phyloP scores from a whole-genome alignment of 257 asterid genomes.

The Solanum rostratum region DNA sequence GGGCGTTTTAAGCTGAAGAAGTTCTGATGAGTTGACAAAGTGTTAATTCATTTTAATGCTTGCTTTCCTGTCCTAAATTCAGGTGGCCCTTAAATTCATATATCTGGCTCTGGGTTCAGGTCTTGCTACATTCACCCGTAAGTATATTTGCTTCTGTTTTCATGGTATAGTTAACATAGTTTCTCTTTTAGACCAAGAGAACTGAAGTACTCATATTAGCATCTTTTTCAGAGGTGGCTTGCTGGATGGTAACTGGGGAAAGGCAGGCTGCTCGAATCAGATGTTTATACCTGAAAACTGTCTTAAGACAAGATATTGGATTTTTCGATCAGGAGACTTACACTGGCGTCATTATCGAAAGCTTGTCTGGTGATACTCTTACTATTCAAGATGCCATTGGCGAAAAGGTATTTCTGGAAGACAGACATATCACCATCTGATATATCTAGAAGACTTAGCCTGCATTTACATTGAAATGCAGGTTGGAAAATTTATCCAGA shows the following conservation, averaged over 20 bases:
- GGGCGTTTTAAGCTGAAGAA: not conserved
- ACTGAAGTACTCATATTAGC: not conserved
- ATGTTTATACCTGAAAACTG: constrained; percentile 43
- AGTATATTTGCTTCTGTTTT: not conserved
- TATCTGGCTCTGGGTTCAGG: constrained; percentile 69
- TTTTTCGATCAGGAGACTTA: constrained; percentile 69
- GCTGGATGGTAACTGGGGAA: constrained; percentile 90
- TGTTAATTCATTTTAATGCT: not conserved
- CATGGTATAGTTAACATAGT: not conserved
- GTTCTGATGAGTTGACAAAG: not conserved
- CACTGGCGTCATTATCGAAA: constrained; percentile 75
- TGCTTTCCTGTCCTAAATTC: not conserved
- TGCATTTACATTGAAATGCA: not conserved
- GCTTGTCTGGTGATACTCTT: constrained; percentile 87
- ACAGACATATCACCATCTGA: not conserved
- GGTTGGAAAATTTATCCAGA: constrained; percentile 80
- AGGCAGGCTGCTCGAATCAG: constrained; percentile 80
- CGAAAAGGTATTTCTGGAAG: constrained; percentile 40
- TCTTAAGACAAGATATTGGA: constrained; percentile 64
- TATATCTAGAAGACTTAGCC: not conserved
- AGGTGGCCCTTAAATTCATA: constrained; percentile 59
- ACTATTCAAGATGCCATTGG: constrained; percentile 89
- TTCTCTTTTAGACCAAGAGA: not conserved
- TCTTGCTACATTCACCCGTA: constrained; percentile 54
- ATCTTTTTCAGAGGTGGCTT: constrained; percentile 50